phyloP scores from a whole-genome alignment of 345 rosid genomes.

The Schrenkiella parvula region DNA sequence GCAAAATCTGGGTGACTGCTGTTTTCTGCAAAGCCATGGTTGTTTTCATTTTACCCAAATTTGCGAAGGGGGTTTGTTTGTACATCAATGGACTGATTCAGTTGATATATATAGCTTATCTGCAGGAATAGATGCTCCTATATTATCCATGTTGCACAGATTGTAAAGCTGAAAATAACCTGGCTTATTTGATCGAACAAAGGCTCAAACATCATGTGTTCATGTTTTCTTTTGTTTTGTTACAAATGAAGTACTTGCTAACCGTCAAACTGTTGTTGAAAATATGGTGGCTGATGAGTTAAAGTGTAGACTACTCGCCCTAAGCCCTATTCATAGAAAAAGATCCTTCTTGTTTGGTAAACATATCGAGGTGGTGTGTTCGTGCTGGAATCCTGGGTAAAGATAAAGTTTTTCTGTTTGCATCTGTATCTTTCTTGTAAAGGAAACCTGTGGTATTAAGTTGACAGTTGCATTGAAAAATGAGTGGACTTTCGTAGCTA shows the following conservation, averaged over 20 bases:
- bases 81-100: background rate
- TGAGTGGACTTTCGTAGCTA: background rate
- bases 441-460: background rate
- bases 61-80: background rate
- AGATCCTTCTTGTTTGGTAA: background rate
- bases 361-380: background rate
- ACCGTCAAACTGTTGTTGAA: background rate
- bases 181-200: slow-evolving; percentile 9
- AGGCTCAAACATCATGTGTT: slow-evolving; percentile 10
- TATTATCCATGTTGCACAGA: background rate
- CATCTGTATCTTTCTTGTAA: slow-evolving; percentile 6
- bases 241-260: background rate
- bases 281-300: background rate
- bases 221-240: background rate
- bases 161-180: slow-evolving; percentile 1
- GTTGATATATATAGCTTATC: background rate
- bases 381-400: slow-evolving; percentile 5
- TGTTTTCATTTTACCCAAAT: background rate
- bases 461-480: slow-evolving; percentile 1
- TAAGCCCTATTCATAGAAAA: background rate
- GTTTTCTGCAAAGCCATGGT: background rate
- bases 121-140: background rate
- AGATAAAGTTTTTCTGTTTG: slow-evolving; percentile 3
- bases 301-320: background rate
- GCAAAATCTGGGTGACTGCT: background rate